Conservation (phyloP, 352 stramenopile genomes). For the Phytophthora sojae region DNA sequence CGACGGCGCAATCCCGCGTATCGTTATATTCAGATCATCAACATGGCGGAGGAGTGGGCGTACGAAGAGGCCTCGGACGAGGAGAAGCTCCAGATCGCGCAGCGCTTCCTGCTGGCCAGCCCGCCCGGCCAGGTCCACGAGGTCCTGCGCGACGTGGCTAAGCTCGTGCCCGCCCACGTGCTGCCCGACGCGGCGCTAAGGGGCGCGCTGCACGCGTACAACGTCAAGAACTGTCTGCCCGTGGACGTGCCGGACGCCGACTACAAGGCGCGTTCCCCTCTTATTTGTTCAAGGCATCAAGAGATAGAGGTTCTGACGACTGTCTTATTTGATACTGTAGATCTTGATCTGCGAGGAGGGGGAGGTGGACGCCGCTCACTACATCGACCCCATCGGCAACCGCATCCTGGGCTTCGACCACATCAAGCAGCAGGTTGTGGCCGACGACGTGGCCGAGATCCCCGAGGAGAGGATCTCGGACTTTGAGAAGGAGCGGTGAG, state of each 20-base stretch:
- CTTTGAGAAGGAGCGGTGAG: slow-evolving; percentile 80
- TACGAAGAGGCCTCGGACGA: slow-evolving; percentile 83
- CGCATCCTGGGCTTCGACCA: slow-evolving; percentile 89
- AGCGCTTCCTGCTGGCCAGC: slow-evolving; percentile 91
- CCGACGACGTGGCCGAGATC: slow-evolving; percentile 59
- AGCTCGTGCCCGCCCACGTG: slow-evolving; percentile 79
- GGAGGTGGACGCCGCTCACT: slow-evolving; percentile 85
- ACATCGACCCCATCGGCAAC: slow-evolving; percentile 82
- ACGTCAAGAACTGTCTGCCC: slow-evolving; percentile 71
- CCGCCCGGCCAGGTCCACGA: slow-evolving; percentile 91
- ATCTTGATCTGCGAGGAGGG: slow-evolving; percentile 85
- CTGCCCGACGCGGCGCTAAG: slow-evolving; percentile 75
- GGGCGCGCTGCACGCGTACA: slow-evolving; percentile 84
- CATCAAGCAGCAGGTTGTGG: slow-evolving; percentile 74
- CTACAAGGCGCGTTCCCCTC: slow-evolving; percentile 59
- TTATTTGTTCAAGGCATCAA: not conserved
- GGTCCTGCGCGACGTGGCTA: slow-evolving; percentile 83
- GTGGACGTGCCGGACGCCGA: slow-evolving; percentile 76
- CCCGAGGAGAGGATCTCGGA: slow-evolving; percentile 45
- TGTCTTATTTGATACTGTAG: slow-evolving; percentile 31
- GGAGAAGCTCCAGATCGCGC: slow-evolving; percentile 91
- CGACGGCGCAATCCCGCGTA: not conserved
- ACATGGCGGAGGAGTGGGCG: slow-evolving; percentile 73
- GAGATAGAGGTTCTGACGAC: slow-evolving; percentile 2
- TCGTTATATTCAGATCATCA: slow-evolving; percentile 11